Evolutionary conservation across 257 asterid genomes (phyloP).

Genomic region (Catharanthus roseus): DNA sequence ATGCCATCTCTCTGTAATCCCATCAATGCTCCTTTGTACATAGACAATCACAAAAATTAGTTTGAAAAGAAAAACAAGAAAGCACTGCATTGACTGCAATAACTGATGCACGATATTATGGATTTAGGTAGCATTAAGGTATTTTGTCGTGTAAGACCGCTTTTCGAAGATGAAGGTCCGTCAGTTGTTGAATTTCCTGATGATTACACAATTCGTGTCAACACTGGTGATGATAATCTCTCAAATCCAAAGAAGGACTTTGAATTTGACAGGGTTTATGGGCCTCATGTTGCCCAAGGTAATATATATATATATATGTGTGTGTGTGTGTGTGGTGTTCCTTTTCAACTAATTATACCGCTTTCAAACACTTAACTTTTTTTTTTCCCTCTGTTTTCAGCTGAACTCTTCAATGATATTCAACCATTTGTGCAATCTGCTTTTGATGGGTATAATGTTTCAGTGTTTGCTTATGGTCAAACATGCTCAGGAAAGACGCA

Average conservation of each 20-base stretch:
- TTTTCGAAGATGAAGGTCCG: slow-evolving; percentile 91
- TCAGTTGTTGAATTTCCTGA: slow-evolving; percentile 87
- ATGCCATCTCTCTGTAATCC: neutral
- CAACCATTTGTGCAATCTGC: slow-evolving; percentile 99
- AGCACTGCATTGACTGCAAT: neutral
- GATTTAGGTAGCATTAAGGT: slow-evolving; percentile 82
- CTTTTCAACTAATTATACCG: slow-evolving; percentile 13
- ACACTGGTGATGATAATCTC: slow-evolving; percentile 68
- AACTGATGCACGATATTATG: slow-evolving; percentile 23
- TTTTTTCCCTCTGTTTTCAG: slow-evolving; percentile 48
- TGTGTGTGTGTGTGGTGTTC: too few species aligned
- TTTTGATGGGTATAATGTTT: slow-evolving; percentile 91
- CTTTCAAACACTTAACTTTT: slow-evolving; percentile 25
- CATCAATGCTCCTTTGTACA: neutral
- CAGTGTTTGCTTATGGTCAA: slow-evolving; percentile 86
- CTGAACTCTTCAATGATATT: slow-evolving; percentile 79
- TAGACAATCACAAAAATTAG: neutral
- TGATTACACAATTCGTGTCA: slow-evolving; percentile 60
- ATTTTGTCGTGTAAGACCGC: slow-evolving; percentile 91
- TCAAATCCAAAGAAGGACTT: slow-evolving; percentile 92
- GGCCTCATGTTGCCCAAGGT: slow-evolving; percentile 99
- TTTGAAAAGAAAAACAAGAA: neutral
- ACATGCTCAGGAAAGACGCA: slow-evolving; percentile 84
- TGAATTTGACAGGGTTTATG: slow-evolving; percentile 96
- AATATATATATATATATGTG: slow-evolving; percentile 11